Evolutionary conservation across 2,329 filamentous ascomycete genomes (phyloP).

Genomic region (Fusarium sp.): DNA sequence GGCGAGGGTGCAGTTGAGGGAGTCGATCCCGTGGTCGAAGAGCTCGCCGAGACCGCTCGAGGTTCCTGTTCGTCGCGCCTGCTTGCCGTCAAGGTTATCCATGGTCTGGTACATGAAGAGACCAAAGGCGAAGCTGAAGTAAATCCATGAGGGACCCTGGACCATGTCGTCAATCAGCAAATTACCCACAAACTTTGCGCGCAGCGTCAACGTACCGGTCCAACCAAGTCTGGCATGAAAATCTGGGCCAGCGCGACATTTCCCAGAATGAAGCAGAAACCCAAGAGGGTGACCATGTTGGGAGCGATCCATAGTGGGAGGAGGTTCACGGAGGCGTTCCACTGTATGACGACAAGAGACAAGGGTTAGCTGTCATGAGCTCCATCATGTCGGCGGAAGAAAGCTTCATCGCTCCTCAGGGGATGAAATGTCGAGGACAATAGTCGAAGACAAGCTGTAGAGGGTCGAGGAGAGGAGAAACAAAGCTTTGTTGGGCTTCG

Average conservation of each 20-base stretch:
- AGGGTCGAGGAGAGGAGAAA: slow-evolving; percentile 10
- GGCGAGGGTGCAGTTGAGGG: slow-evolving; percentile 94
- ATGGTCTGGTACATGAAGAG: slow-evolving; percentile 99
- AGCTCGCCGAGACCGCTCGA: slow-evolving; percentile 95
- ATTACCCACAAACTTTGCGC: not conserved
- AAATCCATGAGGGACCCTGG: slow-evolving; percentile 89
- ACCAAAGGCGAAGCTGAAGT: slow-evolving; percentile 94
- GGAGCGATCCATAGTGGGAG: slow-evolving; percentile 96
- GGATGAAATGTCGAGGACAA: not conserved
- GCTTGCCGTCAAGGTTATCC: slow-evolving; percentile 99
- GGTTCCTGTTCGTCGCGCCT: slow-evolving; percentile 92
- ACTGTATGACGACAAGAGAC: slow-evolving; percentile 66
- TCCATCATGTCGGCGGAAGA: slow-evolving; percentile 6
- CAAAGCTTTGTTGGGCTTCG: slow-evolving; percentile 4
- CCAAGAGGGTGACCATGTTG: slow-evolving; percentile 96
- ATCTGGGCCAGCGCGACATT: slow-evolving; percentile 83
- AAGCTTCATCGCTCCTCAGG: not conserved
- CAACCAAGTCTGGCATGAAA: slow-evolving; percentile 89
- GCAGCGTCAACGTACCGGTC: slow-evolving; percentile 74
- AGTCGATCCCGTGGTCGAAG: slow-evolving; percentile 99
- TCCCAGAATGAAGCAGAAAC: slow-evolving; percentile 91
- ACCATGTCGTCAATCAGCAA: slow-evolving; percentile 22
- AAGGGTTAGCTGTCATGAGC: slow-evolving; percentile 35
- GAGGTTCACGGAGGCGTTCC: slow-evolving; percentile 94
- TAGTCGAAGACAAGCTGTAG: not conserved